These are phyloP conservation scores for Mycena sp. DNA, from an alignment of 1,284 basidiomycete genomes.

Conservation along the genomic window DNA sequence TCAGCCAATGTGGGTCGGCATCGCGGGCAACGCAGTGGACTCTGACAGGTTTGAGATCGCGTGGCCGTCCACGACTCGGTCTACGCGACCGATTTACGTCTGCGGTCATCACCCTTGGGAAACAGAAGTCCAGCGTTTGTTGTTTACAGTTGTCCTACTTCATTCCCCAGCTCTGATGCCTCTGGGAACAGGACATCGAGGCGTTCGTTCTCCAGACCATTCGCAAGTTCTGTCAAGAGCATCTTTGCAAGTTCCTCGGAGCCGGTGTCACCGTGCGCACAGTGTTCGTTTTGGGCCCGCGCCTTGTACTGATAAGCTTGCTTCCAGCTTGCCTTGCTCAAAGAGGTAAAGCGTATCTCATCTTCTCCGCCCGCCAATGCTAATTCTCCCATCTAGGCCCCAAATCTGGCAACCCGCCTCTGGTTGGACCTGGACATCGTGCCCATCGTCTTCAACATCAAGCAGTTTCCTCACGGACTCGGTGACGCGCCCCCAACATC, in stretches of 20 bases:
- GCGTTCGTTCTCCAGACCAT: slow-evolving; percentile 66
- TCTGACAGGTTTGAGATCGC: slow-evolving; percentile 72
- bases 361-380: too few relatives aligned
- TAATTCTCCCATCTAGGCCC: slow-evolving; percentile 49
- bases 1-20: slow-evolving; percentile 86
- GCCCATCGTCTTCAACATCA: slow-evolving; percentile 85
- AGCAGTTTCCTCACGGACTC: slow-evolving; percentile 82
- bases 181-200: slow-evolving; percentile 60
- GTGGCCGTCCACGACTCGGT: slow-evolving; percentile 81
- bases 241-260: slow-evolving; percentile 34
- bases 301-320: too few relatives aligned
- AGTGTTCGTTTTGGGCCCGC: too few relatives aligned
- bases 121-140: slow-evolving; percentile 25
- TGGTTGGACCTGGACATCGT: slow-evolving; percentile 83
- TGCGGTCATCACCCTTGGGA: slow-evolving; percentile 53
- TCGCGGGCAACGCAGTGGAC: slow-evolving; percentile 69
- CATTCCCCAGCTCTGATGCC: not conserved
- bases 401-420: slow-evolving; percentile 79
- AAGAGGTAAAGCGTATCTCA: too few relatives aligned
- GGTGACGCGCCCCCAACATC: slow-evolving; percentile 73
- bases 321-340: too few relatives aligned
- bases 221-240: slow-evolving; percentile 63
- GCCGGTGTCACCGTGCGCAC: slow-evolving; percentile 53
- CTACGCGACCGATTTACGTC: slow-evolving; percentile 81
- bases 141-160: not conserved